Base-by-base conservation (phyloP, 345 rosid species). In the Bruguiera sexangula region DNA sequence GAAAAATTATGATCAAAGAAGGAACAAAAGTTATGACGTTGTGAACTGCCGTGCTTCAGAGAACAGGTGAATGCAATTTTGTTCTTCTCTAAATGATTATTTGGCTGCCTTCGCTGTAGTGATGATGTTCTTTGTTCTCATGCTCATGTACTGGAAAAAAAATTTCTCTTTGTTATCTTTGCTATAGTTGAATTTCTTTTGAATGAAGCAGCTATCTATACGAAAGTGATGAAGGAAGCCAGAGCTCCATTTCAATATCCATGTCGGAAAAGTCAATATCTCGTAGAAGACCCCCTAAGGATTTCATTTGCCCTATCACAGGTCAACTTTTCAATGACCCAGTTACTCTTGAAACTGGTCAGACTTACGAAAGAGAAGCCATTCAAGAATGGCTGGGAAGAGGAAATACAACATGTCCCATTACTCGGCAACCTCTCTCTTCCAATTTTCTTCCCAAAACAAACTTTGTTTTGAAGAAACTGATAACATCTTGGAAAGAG, bases 321-420 rank as follows among this genome's bases (percentile, higher is more conserved):
- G 73, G 90, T 21, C 87, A 83, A 77, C 73, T 86, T 69, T 83
- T 86, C 65, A 77, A 76, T 51, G 88, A 88, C 26, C 90, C 93
- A 21, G 88, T 88, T 13, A 86, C 90, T 15, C 89, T 88, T 21
- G 93, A 88, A 76, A 88, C 89, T 11, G 90, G 89, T n/a, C 88
- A 88, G 76, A 88, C 89, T 22, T 88, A 83, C 58, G 93, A 88
- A 71, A 83, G 88, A 53, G 83, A 80, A 83, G 93, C 93, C 29
- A 88, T 86, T 63, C 84, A 88, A 71, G 93, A 88, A 79, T 86
- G 93, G 90, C 67, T 88, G 32, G 68, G 76, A 61, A 76, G 86
- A 63, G 93, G 93, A 73, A 86, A 83, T 61, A 69, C 78, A 18
- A 82, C 83, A 6, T 88, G 90, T 53, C 93, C 93, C 20, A 85